These are phyloP conservation scores for Fusarium anguioides DNA, from an alignment of 2,329 filamentous ascomycete species.

Conservation along the genomic window DNA sequence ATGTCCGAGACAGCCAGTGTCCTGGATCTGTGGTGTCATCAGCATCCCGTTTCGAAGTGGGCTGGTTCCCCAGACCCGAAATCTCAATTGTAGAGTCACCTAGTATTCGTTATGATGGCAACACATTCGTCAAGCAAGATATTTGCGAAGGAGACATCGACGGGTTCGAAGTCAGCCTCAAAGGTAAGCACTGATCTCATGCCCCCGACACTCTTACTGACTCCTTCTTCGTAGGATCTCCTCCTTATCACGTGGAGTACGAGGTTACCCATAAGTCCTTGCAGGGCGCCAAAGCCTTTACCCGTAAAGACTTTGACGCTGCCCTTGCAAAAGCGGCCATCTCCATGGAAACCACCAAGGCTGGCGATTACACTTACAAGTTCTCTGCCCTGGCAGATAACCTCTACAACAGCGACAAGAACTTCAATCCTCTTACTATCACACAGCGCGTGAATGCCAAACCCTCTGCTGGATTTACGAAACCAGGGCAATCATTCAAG, in stretches of 20 bases:
- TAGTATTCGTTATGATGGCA: constrained; percentile 63
- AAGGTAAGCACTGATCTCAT: constrained; percentile 65
- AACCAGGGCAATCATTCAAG: constrained; percentile 92
- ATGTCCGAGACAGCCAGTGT: constrained; percentile 82
- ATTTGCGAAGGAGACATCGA: constrained; percentile 97
- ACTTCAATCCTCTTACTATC: constrained; percentile 74
- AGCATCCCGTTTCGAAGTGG: constrained; percentile 80
- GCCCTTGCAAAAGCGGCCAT: constrained; percentile 81
- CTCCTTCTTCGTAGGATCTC: constrained; percentile 63
- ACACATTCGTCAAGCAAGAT: constrained; percentile 76
- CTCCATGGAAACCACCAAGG: constrained; percentile 84
- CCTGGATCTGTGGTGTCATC: constrained; percentile 81
- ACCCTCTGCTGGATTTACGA: constrained; percentile 83
- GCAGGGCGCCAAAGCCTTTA: constrained; percentile 72
- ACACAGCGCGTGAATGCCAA: constrained; percentile 87
- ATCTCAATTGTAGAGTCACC: constrained; percentile 74
- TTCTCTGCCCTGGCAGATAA: constrained; percentile 86
- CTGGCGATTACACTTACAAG: constrained; percentile 86
- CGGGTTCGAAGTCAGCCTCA: constrained; percentile 82
- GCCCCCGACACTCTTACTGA: constrained; percentile 45
- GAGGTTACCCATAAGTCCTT: constrained; percentile 78
- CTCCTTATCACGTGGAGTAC: constrained; percentile 87
- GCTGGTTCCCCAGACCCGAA: constrained; percentile 85
- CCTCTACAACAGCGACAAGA: constrained; percentile 81
- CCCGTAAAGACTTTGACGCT: constrained; percentile 78